Conservation (phyloP, 2,329 filamentous ascomycete species). For the Alternaria angustiovoidea region DNA sequence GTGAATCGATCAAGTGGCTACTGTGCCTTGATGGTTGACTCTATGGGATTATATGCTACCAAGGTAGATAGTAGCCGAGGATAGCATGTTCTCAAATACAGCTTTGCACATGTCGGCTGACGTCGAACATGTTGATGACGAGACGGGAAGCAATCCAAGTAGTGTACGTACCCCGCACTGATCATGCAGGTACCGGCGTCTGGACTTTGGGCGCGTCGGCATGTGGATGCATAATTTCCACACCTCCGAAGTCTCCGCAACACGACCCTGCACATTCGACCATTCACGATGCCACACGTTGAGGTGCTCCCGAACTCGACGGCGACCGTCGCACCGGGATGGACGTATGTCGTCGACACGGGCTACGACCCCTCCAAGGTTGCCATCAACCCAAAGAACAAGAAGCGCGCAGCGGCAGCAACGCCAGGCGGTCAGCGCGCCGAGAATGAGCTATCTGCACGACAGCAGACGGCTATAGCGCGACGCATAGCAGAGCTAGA, state of each 20-base stretch:
- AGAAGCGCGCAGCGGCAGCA: slow-evolving; percentile 71
- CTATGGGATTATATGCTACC: not conserved
- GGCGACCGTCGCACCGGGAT: slow-evolving; percentile 79
- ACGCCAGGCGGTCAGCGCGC: slow-evolving; percentile 44
- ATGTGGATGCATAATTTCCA: slow-evolving; percentile 24
- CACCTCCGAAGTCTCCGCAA: slow-evolving; percentile 17
- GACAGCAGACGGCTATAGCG: slow-evolving; percentile 81
- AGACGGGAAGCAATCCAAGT: not conserved
- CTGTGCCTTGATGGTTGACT: not conserved
- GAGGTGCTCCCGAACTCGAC: slow-evolving; percentile 78
- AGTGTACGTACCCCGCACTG: slow-evolving; percentile 21
- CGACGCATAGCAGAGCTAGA: slow-evolving; percentile 85
- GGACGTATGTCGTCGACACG: slow-evolving; percentile 88
- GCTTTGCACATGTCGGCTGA: not conserved
- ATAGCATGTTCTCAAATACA: not conserved
- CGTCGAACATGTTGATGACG: not conserved
- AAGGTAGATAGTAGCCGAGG: not conserved
- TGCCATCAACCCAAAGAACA: slow-evolving; percentile 60
- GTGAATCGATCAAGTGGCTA: not conserved
- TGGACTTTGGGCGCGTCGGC: slow-evolving; percentile 12
- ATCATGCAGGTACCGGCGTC: slow-evolving; percentile 14
- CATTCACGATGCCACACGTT: slow-evolving; percentile 70
- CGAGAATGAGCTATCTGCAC: slow-evolving; percentile 72
- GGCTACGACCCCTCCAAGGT: slow-evolving; percentile 65
- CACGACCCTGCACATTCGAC: slow-evolving; percentile 9